Percentiles rank a stretch among this genome's conserved stretches.
phyloP scores from a whole-genome alignment of 2,329 filamentous ascomycete species.

The Talaromyces amestolkiae region DNA sequence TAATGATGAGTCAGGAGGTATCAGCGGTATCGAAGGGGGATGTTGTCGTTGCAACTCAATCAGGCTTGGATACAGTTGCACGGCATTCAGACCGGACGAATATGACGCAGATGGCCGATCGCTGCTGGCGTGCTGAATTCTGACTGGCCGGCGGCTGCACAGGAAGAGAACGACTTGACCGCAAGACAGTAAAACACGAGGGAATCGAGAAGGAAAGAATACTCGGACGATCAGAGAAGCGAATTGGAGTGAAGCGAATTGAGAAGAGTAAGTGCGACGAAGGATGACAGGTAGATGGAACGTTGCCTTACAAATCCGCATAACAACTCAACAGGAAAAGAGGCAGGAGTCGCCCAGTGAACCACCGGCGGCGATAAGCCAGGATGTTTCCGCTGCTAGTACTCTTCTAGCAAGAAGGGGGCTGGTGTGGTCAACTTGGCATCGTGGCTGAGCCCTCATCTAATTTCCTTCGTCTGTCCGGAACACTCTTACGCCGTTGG shows the following conservation, averaged over 20 bases:
- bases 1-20: not conserved
- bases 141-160: not conserved
- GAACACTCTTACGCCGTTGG: too few relatives aligned
- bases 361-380: not conserved
- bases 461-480: not conserved
- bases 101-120: slow-evolving; percentile 15
- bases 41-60: not conserved
- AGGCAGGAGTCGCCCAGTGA: slow-evolving; percentile 2
- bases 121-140: not conserved
- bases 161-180: not conserved
- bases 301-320: not conserved
- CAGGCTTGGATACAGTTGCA: not conserved
- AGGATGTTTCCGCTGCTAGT: slow-evolving; percentile 1
- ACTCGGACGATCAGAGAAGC: not conserved
- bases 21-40: not conserved
- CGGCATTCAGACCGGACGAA: not conserved
- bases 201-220: not conserved
- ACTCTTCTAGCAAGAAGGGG: not conserved
- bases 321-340: not conserved
- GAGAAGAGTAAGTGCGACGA: not conserved
- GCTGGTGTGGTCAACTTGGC: not conserved
- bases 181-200: not conserved
- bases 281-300: not conserved
- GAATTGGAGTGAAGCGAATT: not conserved
- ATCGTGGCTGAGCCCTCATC: not conserved